phyloP scores from a whole-genome alignment of 176 grass and related monocot genomes.

The Oryza nivara region DNA sequence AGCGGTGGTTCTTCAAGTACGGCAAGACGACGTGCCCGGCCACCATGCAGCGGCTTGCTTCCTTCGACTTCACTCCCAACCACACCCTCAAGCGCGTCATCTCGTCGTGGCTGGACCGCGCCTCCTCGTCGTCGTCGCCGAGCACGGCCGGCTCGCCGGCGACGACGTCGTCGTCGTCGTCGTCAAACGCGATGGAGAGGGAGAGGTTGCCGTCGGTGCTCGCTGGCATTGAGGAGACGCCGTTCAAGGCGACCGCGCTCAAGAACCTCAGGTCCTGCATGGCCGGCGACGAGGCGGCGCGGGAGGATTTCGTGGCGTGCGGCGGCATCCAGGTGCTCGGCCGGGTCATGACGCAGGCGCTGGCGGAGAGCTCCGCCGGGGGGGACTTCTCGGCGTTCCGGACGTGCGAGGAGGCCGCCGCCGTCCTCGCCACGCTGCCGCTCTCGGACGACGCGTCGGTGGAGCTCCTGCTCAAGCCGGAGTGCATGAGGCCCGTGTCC shows the following conservation, averaged over 20 bases:
- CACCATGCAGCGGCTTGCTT: conserved; percentile 61
- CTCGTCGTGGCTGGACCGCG: conserved; percentile 38
- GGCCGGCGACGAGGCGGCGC: conserved; percentile 30
- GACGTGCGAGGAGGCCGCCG: conserved; percentile 62
- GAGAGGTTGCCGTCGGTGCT: conserved; percentile 45
- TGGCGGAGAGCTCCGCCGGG: conserved; percentile 23
- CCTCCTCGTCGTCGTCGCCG: not conserved
- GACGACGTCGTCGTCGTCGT: not conserved
- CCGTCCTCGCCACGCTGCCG: conserved; percentile 47
- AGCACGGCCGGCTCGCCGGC: not conserved
- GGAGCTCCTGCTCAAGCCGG: conserved; percentile 50
- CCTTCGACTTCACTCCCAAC: conserved; percentile 63
- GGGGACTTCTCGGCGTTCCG: conserved; percentile 58
- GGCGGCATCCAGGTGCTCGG: conserved; percentile 49
- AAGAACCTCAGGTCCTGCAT: conserved; percentile 48
- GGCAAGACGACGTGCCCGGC: conserved; percentile 65
- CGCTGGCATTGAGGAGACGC: conserved; percentile 42
- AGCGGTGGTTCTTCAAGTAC: conserved; percentile 70
- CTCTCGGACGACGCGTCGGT: conserved; percentile 42
- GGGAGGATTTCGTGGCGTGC: conserved; percentile 37
- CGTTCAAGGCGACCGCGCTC: conserved; percentile 63
- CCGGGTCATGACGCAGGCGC: conserved; percentile 42
- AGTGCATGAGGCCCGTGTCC: conserved; percentile 59
- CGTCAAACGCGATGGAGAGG: not conserved
- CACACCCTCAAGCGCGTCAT: conserved; percentile 70